Evolutionary conservation across 2,329 filamentous ascomycete species (phyloP).

Genomic region (Chaetomium olivaceum): DNA sequence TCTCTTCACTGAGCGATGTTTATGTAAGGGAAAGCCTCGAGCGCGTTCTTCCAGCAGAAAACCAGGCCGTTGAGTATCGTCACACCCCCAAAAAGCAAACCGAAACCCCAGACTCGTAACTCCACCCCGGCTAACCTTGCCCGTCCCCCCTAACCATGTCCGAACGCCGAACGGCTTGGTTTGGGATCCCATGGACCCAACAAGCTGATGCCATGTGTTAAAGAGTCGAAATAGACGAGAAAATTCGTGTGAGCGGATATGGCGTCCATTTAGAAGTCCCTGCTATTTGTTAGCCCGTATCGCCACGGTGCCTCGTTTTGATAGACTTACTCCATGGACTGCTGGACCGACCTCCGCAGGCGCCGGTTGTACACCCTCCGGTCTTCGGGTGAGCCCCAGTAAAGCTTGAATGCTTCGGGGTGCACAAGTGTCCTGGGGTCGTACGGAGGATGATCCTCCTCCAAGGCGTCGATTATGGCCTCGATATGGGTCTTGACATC

Average conservation of each 20-base stretch:
- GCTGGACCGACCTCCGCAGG: slow-evolving; percentile 74
- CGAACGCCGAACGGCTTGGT: slow-evolving; percentile 28
- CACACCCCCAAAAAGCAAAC: slow-evolving; percentile 10
- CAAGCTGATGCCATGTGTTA: slow-evolving; percentile 25
- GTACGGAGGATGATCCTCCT: slow-evolving; percentile 84
- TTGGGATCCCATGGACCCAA: slow-evolving; percentile 4
- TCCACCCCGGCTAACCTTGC: slow-evolving; percentile 4
- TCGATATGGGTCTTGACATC: slow-evolving; percentile 83
- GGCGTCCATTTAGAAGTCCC: slow-evolving; percentile 18
- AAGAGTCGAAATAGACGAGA: slow-evolving; percentile 6
- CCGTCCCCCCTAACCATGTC: slow-evolving; percentile 14
- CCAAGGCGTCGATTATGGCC: slow-evolving; percentile 76
- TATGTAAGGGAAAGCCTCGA: neutral
- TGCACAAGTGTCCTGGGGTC: slow-evolving; percentile 88
- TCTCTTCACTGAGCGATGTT: neutral
- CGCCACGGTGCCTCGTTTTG: no score
- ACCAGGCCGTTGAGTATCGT: slow-evolving; percentile 11
- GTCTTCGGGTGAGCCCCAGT: slow-evolving; percentile 78
- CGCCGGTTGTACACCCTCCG: slow-evolving; percentile 83
- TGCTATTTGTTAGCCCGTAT: slow-evolving; percentile 8
- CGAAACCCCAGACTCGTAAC: slow-evolving; percentile 10
- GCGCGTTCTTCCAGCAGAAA: neutral
- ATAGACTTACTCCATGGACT: slow-evolving; percentile 60
- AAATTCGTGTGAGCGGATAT: neutral
- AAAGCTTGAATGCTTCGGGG: slow-evolving; percentile 79